Base-by-base conservation (phyloP, 441 rosid genomes). In the Gossypium schwendimanii region DNA sequence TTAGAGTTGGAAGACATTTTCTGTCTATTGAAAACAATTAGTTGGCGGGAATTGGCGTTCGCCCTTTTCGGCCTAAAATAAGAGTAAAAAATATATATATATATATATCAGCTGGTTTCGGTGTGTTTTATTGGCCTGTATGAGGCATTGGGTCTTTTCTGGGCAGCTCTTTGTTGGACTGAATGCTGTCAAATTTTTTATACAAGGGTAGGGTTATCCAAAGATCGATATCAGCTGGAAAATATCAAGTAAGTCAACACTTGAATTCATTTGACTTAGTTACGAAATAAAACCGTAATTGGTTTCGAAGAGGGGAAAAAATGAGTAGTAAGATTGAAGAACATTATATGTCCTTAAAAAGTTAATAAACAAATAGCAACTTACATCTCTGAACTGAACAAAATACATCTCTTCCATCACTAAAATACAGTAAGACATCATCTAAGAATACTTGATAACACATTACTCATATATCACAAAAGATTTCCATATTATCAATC, bases 1-100 rank as follows among this genome's bases (percentile, higher is more conserved):
- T 83, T 86, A 2, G 85, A 66, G 49, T 75, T 47, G 2, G 79
- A 71, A 69, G 93, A 71, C 90, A 90, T 81, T 47, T 21, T 67
- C 31, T 1, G 1, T 24, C n/a, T 60, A 60, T 31, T 49, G 39
- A 53, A 12, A 41, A n/a, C 59, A 6, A 44, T 49, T 36, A 58
- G 41, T 55, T 73, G 85, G 86, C 86, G 83, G 80, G 83, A 83
- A 80, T 20, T 21, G n/a, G 71, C 20, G 41, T 24, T 21, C 0
- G 23, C 11, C 18, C n/a, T 23, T 63, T 36, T 63, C 12, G n/a
- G n/a, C 5, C 18, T 53, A 20, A 53, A 53, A 18, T 17, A 36
- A 36, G 44, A 36, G 58, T 39, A 28, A 60, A 60, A 60, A 6
- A 3, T 36, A 36, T 6, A 6, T 33, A 33, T 31, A 31, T 33